Base-by-base conservation (phyloP, 1,139 yeast genomes). In the Sugiyamaella sp. region DNA sequence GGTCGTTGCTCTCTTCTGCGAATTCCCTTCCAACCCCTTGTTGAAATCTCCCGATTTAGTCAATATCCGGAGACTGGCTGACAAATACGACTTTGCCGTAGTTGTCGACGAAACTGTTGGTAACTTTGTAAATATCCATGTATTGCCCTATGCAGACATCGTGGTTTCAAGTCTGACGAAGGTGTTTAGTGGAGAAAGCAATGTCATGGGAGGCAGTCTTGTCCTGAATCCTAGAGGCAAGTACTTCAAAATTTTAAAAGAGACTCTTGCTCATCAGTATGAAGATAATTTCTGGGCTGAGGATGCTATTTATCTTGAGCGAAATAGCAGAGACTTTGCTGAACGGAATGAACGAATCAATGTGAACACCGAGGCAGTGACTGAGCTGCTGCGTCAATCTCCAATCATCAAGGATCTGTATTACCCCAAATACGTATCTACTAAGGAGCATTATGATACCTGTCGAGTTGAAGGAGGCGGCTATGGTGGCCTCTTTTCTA, bases 101-200 rank as follows among this genome's bases (percentile, higher is more conserved):
- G 89, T 89, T 14, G 85, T 93, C 39, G 99, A 93, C 70, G 98
- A 93, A 66, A 93, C 98, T 0, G 87, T 90, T 24, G 98, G 97
- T 19, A 93, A 93, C 64, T 85, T 89, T 66, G 78, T 87, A 58
- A 93, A 93, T 69, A 80, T 89, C 51, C 89, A 89, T 63, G 89
- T 88, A 2, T 76, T 89, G 55, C 89, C 90, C 16, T 86, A 79
- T 67, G 86, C 90, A 9, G 99, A 93, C 70, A 80, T 91, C 57
- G 86, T 89, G 14, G 95, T 86, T 38, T 82, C 95, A 20, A 89
- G 97, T 20, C 76, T 93, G 59, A 91, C 98, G 9, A 93, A 93
- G 69, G 89, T 91, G 12, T 93, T 93, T 66, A 85, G 95, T 25
- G 98, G 98, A 16, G 97, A 89, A 68, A 86, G 96, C 44, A 90